Conservation (phyloP, 2,329 filamentous ascomycete genomes). For the Colletotrichum phormii region DNA sequence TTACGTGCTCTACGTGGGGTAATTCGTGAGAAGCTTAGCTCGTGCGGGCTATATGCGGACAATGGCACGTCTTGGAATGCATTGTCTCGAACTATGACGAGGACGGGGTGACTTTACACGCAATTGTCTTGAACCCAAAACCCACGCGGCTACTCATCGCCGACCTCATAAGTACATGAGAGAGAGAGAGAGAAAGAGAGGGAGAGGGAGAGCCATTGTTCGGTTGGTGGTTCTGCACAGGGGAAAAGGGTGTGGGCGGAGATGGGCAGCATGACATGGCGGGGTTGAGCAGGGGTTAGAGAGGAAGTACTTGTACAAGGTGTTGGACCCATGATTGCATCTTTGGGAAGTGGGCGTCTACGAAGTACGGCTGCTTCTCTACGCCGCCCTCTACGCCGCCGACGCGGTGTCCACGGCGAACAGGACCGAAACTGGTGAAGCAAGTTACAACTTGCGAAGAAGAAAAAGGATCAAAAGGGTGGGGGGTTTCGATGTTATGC, state of each 20-base stretch:
- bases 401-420: constrained; percentile 9
- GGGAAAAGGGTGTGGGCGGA: constrained; percentile 14
- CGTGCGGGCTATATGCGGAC: neutral
- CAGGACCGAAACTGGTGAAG: neutral
- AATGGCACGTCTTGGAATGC: neutral
- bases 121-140: neutral
- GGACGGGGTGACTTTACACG: neutral
- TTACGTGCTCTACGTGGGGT: neutral
- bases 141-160: neutral
- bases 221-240: constrained; percentile 12
- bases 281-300: constrained; percentile 26
- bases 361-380: neutral
- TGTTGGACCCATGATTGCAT: constrained; percentile 29
- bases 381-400: neutral
- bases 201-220: neutral
- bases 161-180: too few species aligned
- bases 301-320: neutral
- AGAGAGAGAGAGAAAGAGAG: too few species aligned
- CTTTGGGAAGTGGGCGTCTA: constrained; percentile 24
- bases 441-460: neutral
- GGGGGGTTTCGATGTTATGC: neutral
- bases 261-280: constrained; percentile 33
- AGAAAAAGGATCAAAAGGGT: neutral
- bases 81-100: neutral
- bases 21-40: neutral